Conservation (phyloP, 257 asterid genomes). For the Coffea eugenioides region DNA sequence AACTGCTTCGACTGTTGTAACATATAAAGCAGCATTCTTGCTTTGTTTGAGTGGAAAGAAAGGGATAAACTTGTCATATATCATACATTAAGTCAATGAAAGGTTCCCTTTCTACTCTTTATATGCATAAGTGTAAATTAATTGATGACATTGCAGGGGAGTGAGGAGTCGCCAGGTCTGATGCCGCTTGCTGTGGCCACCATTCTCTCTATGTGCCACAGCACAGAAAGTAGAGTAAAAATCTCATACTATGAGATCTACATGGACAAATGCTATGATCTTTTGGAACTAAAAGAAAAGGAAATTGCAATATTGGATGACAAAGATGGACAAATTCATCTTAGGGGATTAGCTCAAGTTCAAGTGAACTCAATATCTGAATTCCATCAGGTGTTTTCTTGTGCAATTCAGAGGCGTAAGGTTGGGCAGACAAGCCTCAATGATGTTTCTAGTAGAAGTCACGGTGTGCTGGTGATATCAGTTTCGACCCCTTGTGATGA, state of each 20-base stretch:
- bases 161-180: slow-evolving; percentile 65
- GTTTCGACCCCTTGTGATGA: slow-evolving; percentile 45
- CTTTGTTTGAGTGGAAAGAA: background rate
- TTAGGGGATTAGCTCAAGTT: slow-evolving; percentile 70
- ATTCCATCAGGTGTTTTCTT: slow-evolving; percentile 56
- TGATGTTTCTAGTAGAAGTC: slow-evolving; percentile 92
- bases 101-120: background rate
- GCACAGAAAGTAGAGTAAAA: slow-evolving; percentile 36
- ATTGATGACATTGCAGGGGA: slow-evolving; percentile 59
- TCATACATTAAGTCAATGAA: background rate
- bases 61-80: background rate
- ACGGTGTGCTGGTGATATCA: slow-evolving; percentile 60
- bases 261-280: slow-evolving; percentile 79
- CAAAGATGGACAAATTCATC: slow-evolving; percentile 70
- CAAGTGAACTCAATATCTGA: slow-evolving; percentile 46
- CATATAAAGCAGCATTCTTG: background rate
- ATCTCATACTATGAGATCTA: slow-evolving; percentile 87
- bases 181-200: slow-evolving; percentile 64
- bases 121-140: background rate
- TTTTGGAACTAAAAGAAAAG: slow-evolving; percentile 63
- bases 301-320: slow-evolving; percentile 65
- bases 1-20: background rate
- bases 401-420: slow-evolving; percentile 72
- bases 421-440: slow-evolving; percentile 70
- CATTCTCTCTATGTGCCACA: slow-evolving; percentile 47